Evolutionary conservation across 371 early-diverging fungal species (phyloP), one percentile per base, ranked within the genome.

Genomic region (Choanephora cucurbitarum): DNA sequence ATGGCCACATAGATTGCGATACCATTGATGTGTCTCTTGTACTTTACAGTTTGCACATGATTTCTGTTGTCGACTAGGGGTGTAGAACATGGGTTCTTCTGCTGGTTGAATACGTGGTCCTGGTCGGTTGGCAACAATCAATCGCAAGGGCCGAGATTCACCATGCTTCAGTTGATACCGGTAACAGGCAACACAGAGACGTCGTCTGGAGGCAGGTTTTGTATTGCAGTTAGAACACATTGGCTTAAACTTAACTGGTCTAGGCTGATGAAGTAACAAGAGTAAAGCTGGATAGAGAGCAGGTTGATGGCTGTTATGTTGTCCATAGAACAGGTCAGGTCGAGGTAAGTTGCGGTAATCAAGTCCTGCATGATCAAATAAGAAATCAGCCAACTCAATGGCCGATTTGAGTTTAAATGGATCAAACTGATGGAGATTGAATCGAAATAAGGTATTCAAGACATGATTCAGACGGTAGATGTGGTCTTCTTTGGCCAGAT

Each of bases 1-100:
- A 21, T 58, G 34, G 28, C 78, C 78, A 48, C 75, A 72, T 5
- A 74, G 41, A 49, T 78, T 78, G 8, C 75, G 68, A 40, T 74
- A 78, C 75, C 78, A 78, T 60, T 78, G 78, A 55, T 78, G 78
- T 0, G 78, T 78, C 49, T 72, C 69, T 28, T 59, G 59, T 3
- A 78, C 73, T 31, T 67, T 60, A 42, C 78, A 78, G 41, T 78
- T 78, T 28, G 67, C 73, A 52, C 78, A 78, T 2, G 19, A 45
- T 39, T 77, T 77, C 17, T 57, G 47, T 0, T 50, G 24, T 13
- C 44, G 47, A 2, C 32, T 13, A 18, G 52, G 14, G 21, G 23
- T 24, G 55, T 17, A 52, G 44, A 2, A 53, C 41, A 15, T 62
- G 58, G 3, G 66, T 62, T 18, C 71, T 67, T 11, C n/a, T n/a